These are phyloP conservation scores for Hymenoscyphus fructigenus DNA, from an alignment of 2,329 filamentous ascomycete genomes.

Conservation along the genomic window DNA sequence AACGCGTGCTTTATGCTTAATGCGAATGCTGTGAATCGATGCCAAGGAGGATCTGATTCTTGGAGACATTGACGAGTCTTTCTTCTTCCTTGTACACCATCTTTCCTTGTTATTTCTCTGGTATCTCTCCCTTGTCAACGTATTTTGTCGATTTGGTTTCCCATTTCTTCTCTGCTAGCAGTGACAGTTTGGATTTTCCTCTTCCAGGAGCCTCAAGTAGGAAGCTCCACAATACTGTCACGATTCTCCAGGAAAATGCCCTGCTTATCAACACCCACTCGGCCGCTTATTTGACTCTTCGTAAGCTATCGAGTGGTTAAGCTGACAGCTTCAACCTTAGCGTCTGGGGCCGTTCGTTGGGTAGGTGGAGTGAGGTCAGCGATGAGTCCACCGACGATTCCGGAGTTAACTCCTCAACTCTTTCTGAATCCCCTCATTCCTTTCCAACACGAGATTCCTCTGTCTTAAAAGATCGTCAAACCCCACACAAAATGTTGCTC, in stretches of 20 bases:
- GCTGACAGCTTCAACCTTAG: background rate
- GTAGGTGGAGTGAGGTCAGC: background rate
- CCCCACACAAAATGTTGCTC: background rate
- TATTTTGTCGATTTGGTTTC: too few species aligned
- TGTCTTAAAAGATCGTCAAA: background rate
- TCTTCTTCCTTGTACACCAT: background rate
- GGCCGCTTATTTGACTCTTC: background rate
- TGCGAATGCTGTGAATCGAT: background rate
- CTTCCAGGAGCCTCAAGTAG: background rate
- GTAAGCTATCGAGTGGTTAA: background rate
- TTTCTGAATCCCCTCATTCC: background rate
- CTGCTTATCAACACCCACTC: slow-evolving; percentile 2
- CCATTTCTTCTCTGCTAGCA: too few species aligned
- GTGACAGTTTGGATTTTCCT: too few species aligned
- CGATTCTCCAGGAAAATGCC: background rate
- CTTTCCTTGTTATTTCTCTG: background rate
- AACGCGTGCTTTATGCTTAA: background rate
- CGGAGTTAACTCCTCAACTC: background rate
- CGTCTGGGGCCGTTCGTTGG: background rate
- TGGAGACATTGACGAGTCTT: background rate
- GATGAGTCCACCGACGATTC: background rate
- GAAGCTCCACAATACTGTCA: background rate
- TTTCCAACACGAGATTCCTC: background rate
- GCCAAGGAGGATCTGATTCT: background rate
- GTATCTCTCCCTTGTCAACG: background rate